These are phyloP conservation scores for Ogataea henricii DNA, from an alignment of 805 yeast genomes.

Conservation along the genomic window DNA sequence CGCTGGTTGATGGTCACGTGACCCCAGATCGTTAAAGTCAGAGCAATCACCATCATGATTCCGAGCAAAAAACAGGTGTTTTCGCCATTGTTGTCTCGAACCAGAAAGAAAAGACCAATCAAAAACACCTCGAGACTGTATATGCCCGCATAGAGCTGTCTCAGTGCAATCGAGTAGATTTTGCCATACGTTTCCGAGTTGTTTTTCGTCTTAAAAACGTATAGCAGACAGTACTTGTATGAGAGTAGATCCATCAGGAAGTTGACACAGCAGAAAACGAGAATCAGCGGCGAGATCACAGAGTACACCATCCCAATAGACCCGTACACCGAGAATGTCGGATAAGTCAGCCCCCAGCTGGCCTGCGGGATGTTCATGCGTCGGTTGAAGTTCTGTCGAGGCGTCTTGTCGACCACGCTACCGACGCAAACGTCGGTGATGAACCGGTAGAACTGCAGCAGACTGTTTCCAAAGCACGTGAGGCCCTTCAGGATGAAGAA, in stretches of 20 bases:
- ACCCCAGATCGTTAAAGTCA: conserved; percentile 55
- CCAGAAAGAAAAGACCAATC: conserved; percentile 72
- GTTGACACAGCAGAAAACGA: conserved; percentile 58
- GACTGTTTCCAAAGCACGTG: conserved; percentile 70
- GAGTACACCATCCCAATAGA: conserved; percentile 79
- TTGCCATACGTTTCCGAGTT: conserved; percentile 68
- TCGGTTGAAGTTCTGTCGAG: conserved; percentile 55
- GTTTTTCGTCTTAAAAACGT: conserved; percentile 52
- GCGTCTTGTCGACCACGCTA: conserved; percentile 52
- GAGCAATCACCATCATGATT: conserved; percentile 49
- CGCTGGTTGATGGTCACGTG: conserved; percentile 54
- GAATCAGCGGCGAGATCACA: conserved; percentile 75
- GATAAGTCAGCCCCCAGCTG: conserved; percentile 79
- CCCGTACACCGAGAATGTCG: conserved; percentile 74
- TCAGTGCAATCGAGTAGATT: conserved; percentile 71
- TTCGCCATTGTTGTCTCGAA: conserved; percentile 50
- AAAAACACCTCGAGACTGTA: conserved; percentile 80
- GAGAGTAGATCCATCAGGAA: conserved; percentile 61
- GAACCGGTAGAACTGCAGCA: conserved; percentile 61
- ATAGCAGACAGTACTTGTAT: conserved; percentile 67
- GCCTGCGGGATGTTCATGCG: conserved; percentile 46
- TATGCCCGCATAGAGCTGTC: conserved; percentile 77
- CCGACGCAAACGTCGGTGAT: conserved; percentile 39
- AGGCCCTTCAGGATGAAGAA: conserved; percentile 75
- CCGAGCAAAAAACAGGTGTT: conserved; percentile 49